A percentile compares a stretch with the other conserved stretches of the same genome.
phyloP scores from a whole-genome alignment of 768 basidiomycete genomes.

The Cyclocybe aegerita region DNA sequence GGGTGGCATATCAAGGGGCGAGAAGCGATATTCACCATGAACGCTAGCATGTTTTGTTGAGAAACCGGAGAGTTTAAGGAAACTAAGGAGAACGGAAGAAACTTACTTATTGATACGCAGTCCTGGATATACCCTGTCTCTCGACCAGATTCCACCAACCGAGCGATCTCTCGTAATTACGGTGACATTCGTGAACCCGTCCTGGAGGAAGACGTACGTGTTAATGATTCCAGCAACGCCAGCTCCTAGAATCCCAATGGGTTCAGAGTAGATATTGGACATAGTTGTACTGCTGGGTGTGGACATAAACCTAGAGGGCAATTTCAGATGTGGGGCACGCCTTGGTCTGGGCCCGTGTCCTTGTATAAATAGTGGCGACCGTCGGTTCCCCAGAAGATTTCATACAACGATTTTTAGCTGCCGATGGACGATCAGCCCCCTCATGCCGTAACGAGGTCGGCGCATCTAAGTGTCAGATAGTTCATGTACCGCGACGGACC shows the following conservation, averaged over 20 bases:
- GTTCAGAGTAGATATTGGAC: constrained; percentile 3
- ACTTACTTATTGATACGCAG: constrained; percentile 61
- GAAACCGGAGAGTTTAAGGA: background rate
- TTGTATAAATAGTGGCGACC: no score
- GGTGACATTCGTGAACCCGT: constrained; percentile 56
- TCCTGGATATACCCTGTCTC: constrained; percentile 54
- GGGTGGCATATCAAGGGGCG: constrained; percentile 50
- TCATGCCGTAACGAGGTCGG: no score
- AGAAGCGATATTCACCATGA: constrained; percentile 63
- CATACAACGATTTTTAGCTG: no score
- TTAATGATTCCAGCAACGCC: constrained; percentile 62
- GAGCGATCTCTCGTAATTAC: constrained; percentile 54
- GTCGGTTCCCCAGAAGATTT: no score
- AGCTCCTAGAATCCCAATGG: constrained; percentile 53
- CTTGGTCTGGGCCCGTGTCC: no score
- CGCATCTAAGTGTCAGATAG: no score
- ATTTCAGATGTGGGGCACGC: no score
- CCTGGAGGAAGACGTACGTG: constrained; percentile 51
- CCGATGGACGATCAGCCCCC: no score
- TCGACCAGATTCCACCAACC: constrained; percentile 60
- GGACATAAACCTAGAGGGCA: no score
- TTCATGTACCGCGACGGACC: no score
- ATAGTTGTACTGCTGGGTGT: background rate
- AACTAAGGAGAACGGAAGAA: background rate
- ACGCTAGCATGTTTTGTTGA: constrained; percentile 38